These are phyloP conservation scores for Cyclotella kingstonii DNA, from an alignment of 108 stramenopile species.

Conservation along the genomic window DNA sequence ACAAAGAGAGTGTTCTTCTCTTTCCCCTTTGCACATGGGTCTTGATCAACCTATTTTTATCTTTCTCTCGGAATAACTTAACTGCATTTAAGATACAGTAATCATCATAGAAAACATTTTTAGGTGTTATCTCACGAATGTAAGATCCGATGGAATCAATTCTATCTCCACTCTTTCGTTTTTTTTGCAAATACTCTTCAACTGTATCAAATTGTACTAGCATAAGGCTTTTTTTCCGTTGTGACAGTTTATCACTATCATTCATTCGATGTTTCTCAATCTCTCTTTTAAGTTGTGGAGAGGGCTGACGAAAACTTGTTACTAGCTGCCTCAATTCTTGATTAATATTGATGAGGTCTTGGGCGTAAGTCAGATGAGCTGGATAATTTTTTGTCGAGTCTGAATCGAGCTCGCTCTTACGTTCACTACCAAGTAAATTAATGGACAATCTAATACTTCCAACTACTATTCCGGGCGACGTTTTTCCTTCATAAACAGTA, in stretches of 20 bases:
- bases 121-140: slow-evolving; percentile 5
- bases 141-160: slow-evolving; percentile 4
- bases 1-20: neutral
- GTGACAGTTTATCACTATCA: neutral
- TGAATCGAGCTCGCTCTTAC: neutral
- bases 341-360: slow-evolving; percentile 9
- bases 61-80: slow-evolving; percentile 14
- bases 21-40: slow-evolving; percentile 1
- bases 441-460: slow-evolving; percentile 13
- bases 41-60: slow-evolving; percentile 7
- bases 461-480: neutral
- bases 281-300: neutral
- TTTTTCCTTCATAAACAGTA: neutral
- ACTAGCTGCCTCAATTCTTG: neutral
- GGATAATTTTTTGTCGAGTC: neutral
- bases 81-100: slow-evolving; percentile 10
- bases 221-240: neutral
- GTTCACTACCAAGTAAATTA: slow-evolving; percentile 1
- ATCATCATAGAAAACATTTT: slow-evolving; percentile 5
- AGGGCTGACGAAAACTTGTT: neutral
- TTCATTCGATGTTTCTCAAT: neutral
- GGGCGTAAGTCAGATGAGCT: slow-evolving; percentile 1
- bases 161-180: neutral
- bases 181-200: neutral
- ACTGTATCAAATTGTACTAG: slow-evolving; percentile 15